A percentile compares a stretch with the other conserved stretches of the same genome.
Evolutionary conservation across 2,329 filamentous ascomycete genomes (phyloP).

Genomic region (Cladosporium phlei): DNA sequence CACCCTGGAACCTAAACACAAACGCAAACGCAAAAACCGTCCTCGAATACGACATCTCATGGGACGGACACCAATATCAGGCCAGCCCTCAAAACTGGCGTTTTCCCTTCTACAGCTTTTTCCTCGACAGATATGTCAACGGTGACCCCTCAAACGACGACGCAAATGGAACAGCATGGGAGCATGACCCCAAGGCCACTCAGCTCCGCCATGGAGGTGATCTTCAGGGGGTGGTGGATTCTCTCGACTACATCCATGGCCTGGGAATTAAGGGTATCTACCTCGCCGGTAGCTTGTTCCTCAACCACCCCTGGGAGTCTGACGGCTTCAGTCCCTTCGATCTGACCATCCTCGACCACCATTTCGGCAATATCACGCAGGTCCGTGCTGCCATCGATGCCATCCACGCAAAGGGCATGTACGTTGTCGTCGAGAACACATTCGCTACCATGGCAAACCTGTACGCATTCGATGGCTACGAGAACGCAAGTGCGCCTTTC

Average conservation of each 20-base stretch:
- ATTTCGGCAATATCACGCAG: conserved; percentile 55
- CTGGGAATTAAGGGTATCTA: conserved; percentile 60
- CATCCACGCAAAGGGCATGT: conserved; percentile 60
- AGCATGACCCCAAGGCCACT: conserved; percentile 56
- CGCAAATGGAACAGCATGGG: conserved; percentile 56
- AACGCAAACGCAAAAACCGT: conserved; percentile 54
- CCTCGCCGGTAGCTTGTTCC: conserved; percentile 58
- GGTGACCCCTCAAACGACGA: conserved; percentile 62
- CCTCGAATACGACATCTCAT: conserved; percentile 54
- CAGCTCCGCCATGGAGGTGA: conserved; percentile 62
- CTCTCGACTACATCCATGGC: conserved; percentile 60
- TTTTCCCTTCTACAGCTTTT: conserved; percentile 62
- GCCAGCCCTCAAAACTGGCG: conserved; percentile 59
- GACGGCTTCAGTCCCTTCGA: conserved; percentile 56
- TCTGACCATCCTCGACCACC: conserved; percentile 58
- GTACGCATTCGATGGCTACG: conserved; percentile 57
- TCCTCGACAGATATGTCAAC: conserved; percentile 61
- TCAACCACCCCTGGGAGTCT: conserved; percentile 61
- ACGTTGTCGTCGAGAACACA: conserved; percentile 63
- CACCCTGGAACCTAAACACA: conserved; percentile 57
- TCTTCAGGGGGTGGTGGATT: conserved; percentile 53
- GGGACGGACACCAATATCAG: conserved; percentile 45
- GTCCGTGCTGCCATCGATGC: conserved; percentile 56
- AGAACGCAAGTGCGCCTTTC: conserved; percentile 57
- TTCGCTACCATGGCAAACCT: conserved; percentile 61